These are phyloP conservation scores for Penicillium argentinense DNA, from an alignment of 495 filamentous ascomycete species.

Conservation along the genomic window DNA sequence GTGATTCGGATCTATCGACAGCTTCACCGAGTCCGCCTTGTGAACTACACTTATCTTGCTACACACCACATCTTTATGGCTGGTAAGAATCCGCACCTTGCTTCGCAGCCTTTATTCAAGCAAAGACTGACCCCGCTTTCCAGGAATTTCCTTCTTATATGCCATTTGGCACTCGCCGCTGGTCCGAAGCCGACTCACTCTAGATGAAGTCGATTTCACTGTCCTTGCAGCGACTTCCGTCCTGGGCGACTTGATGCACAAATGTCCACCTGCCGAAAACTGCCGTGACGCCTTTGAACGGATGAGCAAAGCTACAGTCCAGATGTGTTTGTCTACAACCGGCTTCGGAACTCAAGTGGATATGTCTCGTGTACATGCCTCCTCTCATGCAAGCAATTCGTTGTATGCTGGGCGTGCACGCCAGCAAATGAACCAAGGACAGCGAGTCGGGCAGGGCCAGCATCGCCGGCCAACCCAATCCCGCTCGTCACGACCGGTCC, in stretches of 20 bases:
- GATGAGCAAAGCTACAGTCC: constrained; percentile 91
- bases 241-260: constrained; percentile 69
- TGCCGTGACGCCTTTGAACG: constrained; percentile 94
- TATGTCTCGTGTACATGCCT: constrained; percentile 21
- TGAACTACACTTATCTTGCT: constrained; percentile 96
- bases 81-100: constrained; percentile 46
- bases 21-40: constrained; percentile 80
- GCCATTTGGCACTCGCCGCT: constrained; percentile 94
- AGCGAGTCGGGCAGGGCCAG: constrained; percentile 22
- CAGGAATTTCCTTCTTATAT: constrained; percentile 91
- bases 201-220: constrained; percentile 96
- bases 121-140: not conserved
- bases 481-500: constrained; percentile 40
- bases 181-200: constrained; percentile 77
- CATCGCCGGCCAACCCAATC: constrained; percentile 27
- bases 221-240: constrained; percentile 94
- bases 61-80: constrained; percentile 98
- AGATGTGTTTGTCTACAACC: constrained; percentile 83
- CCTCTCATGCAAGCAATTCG: constrained; percentile 16
- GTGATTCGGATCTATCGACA: constrained; percentile 89
- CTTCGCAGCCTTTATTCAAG: not conserved
- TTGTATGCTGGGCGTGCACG: constrained; percentile 21
- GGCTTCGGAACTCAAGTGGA: constrained; percentile 66
- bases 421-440: constrained; percentile 29
- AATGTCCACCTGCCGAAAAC: constrained; percentile 77